Conservation (phyloP, 108 stramenopile genomes). For the Cylindrotheca fusiformis region DNA sequence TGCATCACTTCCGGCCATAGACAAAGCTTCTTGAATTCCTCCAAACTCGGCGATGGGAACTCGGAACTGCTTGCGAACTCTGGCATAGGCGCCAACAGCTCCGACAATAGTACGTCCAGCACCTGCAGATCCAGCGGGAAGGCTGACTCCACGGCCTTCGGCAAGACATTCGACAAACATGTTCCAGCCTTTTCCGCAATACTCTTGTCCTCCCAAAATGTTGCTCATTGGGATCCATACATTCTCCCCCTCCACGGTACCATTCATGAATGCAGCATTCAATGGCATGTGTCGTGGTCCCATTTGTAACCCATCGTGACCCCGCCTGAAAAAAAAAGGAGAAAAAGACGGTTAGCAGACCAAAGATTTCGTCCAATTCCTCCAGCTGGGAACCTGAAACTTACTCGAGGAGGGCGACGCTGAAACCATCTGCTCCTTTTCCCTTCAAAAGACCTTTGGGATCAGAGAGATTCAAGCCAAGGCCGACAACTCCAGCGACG, state of each 20-base stretch:
- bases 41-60: slow-evolving; percentile 99
- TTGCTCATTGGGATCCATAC: slow-evolving; percentile 96
- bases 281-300: slow-evolving; percentile 92
- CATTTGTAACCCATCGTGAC: slow-evolving; percentile 89
- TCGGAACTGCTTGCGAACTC: slow-evolving; percentile 97
- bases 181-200: slow-evolving; percentile 97
- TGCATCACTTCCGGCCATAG: slow-evolving; percentile 87
- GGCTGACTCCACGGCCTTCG: slow-evolving; percentile 94
- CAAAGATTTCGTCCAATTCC: not conserved
- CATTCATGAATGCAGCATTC: slow-evolving; percentile 97
- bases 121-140: slow-evolving; percentile 95
- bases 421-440: slow-evolving; percentile 90
- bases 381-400: slow-evolving; percentile 9
- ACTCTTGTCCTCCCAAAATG: slow-evolving; percentile 95
- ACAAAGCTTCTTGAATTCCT: slow-evolving; percentile 97
- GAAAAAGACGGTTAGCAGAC: slow-evolving; percentile 1
- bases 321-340: slow-evolving; percentile 52
- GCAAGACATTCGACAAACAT: slow-evolving; percentile 99
- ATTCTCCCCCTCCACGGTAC: slow-evolving; percentile 97
- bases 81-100: slow-evolving; percentile 92
- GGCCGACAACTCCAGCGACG: slow-evolving; percentile 94
- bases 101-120: slow-evolving; percentile 80
- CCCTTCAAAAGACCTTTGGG: slow-evolving; percentile 92
- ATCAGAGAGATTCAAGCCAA: slow-evolving; percentile 93
- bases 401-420: slow-evolving; percentile 92